Percentiles rank a stretch among this genome's conserved stretches.
These are phyloP conservation scores for Annona cherimola DNA, from an alignment of 164 flowering plant species.

Conservation along the genomic window DNA sequence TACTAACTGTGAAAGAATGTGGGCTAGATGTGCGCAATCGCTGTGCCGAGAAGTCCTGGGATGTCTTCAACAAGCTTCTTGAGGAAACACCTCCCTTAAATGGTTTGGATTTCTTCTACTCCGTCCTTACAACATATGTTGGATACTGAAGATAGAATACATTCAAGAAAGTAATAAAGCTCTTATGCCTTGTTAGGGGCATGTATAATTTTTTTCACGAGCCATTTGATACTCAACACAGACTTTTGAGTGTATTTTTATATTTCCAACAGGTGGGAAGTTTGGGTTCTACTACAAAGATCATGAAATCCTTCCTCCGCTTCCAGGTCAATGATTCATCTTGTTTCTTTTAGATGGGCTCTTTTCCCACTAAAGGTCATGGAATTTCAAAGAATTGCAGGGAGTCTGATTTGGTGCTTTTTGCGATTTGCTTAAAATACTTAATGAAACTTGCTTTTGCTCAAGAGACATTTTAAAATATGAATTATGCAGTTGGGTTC, in stretches of 20 bases:
- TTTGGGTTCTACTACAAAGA: slow-evolving; percentile 94
- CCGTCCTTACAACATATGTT: neutral
- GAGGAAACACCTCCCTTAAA: slow-evolving; percentile 78
- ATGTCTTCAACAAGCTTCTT: slow-evolving; percentile 55
- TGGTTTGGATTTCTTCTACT: slow-evolving; percentile 39
- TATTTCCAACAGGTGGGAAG: slow-evolving; percentile 60
- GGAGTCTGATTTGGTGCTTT: neutral
- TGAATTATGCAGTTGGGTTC: slow-evolving; percentile 59
- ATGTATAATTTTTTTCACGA: neutral
- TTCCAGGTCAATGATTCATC: slow-evolving; percentile 53
- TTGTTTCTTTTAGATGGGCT: neutral
- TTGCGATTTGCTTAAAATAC: neutral
- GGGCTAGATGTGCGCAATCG: slow-evolving; percentile 67
- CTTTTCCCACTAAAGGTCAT: neutral
- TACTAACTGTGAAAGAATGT: slow-evolving; percentile 5
- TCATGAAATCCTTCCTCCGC: slow-evolving; percentile 96
- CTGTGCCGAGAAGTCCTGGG: slow-evolving; percentile 82
- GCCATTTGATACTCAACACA: neutral
- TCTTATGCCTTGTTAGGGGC: no score
- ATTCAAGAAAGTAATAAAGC: no score
- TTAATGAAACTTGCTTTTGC: neutral
- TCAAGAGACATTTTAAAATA: neutral
- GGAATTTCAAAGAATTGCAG: neutral
- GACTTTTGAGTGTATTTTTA: neutral
- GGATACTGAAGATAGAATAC: no score